Evolutionary conservation across 2,329 filamentous ascomycete species (phyloP), one percentile per base, ranked within the genome.

Genomic region (Fusarium goolgardi): DNA sequence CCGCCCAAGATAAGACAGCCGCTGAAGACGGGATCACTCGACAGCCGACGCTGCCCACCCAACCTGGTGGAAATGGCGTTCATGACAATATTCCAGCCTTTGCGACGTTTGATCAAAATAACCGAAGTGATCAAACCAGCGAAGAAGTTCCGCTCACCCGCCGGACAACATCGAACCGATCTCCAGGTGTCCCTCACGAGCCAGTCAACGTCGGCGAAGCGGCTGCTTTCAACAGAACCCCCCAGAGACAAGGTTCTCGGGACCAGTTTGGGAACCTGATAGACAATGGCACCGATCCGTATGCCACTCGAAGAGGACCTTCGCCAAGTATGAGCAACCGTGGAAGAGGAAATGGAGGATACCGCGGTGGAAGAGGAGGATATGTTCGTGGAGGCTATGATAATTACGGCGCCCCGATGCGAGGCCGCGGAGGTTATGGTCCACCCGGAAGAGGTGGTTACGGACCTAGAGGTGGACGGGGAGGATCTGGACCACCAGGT

Each of bases 121-220:
- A 86, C 73, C 86, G 85, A 70, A 85, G 89, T 32, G 86, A 87
- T 57, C 82, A 82, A 59, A 84, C 82, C 67, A 89, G 86, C 73
- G 91, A 94, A 69, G 91, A 94, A 76, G 86, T 86, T 56, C 91
- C 91, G 1, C 80, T 94, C 60, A 94, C 91, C 20, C 83, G 86
- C 10, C 82, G 85, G 51, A 89, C 88, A 55, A 88, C 89, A 4
- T 86, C 86, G 20, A 84, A 90, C 39, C 82, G 83, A 69, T 87
- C 85, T 5, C 84, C 83, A 21, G 85, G 81, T 66, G 80, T 79
- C 65, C 76, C 75, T 65, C 78, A 79, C 53, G 83, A 83, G 54
- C 73, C 79, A 56, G 76, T 75, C 21, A 77, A 72, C 60, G 76
- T 78, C 13, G 71, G 65, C 21, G 80, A 79, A 29, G 76, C 75